Percentiles rank a stretch among this genome's conserved stretches.
Evolutionary conservation across 2,329 filamentous ascomycete genomes (phyloP).

Genomic region (Colletotrichum salicis): DNA sequence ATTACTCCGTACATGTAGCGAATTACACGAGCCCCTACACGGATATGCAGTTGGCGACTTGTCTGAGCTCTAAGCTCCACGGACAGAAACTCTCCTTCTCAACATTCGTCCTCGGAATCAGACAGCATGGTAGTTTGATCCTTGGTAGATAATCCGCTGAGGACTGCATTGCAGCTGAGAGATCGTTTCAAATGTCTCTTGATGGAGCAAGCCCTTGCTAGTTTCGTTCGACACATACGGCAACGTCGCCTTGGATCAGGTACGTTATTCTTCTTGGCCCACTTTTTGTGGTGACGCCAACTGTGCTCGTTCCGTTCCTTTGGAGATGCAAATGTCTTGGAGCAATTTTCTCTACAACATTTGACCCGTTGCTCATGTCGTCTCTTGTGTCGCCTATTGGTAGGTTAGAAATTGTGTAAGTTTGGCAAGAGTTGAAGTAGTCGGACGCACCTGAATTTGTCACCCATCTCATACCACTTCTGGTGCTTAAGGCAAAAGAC

Average conservation of each 20-base stretch:
- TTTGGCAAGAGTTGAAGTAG: background rate
- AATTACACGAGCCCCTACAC: no score
- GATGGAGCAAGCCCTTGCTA: background rate
- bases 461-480: background rate
- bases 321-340: background rate
- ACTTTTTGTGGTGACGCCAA: background rate
- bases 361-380: background rate
- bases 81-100: no score
- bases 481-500: background rate
- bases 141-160: background rate
- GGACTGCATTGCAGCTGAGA: background rate
- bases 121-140: background rate
- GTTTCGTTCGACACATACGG: background rate
- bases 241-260: conserved; percentile 8
- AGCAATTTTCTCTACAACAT: background rate
- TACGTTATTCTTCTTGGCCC: background rate
- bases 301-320: background rate
- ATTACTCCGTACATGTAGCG: no score
- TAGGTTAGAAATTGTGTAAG: background rate
- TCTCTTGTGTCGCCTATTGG: background rate
- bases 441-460: background rate
- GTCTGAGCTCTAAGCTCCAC: no score
- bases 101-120: background rate
- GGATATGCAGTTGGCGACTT: no score
- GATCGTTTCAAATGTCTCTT: background rate